Percentiles rank a stretch among this genome's conserved stretches.
These are phyloP conservation scores for Penicillium sp. DNA, from an alignment of 2,329 filamentous ascomycete genomes.

Conservation along the genomic window DNA sequence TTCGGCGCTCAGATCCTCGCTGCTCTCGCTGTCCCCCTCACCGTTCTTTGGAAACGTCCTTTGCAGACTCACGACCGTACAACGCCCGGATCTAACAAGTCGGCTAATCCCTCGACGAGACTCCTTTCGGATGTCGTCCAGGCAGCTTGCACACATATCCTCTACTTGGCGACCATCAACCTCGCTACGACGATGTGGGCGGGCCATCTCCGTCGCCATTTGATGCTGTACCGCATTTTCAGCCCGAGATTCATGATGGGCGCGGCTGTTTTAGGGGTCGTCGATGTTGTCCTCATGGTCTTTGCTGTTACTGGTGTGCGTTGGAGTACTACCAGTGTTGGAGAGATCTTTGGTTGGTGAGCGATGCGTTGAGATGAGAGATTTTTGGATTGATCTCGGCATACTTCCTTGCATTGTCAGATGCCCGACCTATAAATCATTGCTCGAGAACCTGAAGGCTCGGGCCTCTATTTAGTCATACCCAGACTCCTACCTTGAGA, in stretches of 20 bases:
- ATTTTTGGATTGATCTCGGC: no score
- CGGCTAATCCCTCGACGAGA: constrained; percentile 27
- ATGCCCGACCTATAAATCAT: no score
- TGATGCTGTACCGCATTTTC: constrained; percentile 97
- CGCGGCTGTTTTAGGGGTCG: constrained; percentile 62
- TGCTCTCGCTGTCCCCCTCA: constrained; percentile 69
- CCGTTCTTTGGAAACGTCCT: constrained; percentile 83
- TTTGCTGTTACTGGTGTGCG: constrained; percentile 70
- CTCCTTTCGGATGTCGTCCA: constrained; percentile 66
- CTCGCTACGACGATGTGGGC: constrained; percentile 88
- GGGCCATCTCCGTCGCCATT: constrained; percentile 76
- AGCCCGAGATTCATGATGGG: constrained; percentile 85
- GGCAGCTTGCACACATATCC: constrained; percentile 66
- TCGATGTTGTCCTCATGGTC: constrained; percentile 68
- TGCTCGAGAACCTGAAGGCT: no score
- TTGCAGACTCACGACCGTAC: constrained; percentile 59
- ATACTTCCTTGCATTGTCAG: no score
- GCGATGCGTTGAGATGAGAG: neutral
- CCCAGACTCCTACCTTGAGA: neutral
- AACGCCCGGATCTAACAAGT: constrained; percentile 15
- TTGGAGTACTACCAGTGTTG: constrained; percentile 70
- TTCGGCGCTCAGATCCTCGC: constrained; percentile 86
- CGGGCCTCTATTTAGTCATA: neutral
- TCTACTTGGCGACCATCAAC: constrained; percentile 77
- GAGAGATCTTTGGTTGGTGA: constrained; percentile 82